Conservation (phyloP, 1,284 basidiomycete species). For the Boletus coffeatus region DNA sequence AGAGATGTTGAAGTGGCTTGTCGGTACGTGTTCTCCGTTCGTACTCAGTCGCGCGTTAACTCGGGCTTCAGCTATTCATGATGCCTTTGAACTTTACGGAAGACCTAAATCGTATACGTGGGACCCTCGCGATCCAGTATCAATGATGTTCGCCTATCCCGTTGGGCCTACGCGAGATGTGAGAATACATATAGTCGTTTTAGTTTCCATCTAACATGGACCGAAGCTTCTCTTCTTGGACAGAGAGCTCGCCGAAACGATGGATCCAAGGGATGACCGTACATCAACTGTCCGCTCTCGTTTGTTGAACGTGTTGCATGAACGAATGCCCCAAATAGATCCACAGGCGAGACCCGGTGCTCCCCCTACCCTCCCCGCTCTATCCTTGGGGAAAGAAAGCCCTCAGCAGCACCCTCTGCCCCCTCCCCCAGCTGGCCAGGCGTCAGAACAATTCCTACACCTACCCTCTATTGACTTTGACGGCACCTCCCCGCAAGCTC, state of each 20-base stretch:
- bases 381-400: conserved; percentile 15
- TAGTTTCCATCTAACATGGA: conserved; percentile 12
- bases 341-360: conserved; percentile 22
- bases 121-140: conserved; percentile 74
- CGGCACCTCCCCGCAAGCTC: conserved; percentile 15
- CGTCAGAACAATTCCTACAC: conserved; percentile 28
- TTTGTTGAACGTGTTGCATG: conserved; percentile 58
- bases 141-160: conserved; percentile 81
- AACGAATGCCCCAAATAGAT: conserved; percentile 51
- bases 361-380: conserved; percentile 18
- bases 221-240: conserved; percentile 81
- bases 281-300: conserved; percentile 64
- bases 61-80: conserved; percentile 62
- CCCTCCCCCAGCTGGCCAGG: conserved; percentile 9
- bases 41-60: conserved; percentile 7
- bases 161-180: conserved; percentile 73
- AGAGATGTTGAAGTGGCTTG: conserved; percentile 94
- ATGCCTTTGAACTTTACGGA: conserved; percentile 84
- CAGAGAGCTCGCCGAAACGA: conserved; percentile 72
- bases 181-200: conserved; percentile 27
- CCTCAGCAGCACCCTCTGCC: conserved; percentile 17
- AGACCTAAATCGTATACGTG: conserved; percentile 79
- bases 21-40: conserved; percentile 48
- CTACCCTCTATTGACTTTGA: conserved; percentile 46
- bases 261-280: conserved; percentile 76